A percentile compares a stretch with the other conserved stretches of the same genome.
Evolutionary conservation across 441 rosid genomes (phyloP).

Genomic region (Euphorbia celastroides): DNA sequence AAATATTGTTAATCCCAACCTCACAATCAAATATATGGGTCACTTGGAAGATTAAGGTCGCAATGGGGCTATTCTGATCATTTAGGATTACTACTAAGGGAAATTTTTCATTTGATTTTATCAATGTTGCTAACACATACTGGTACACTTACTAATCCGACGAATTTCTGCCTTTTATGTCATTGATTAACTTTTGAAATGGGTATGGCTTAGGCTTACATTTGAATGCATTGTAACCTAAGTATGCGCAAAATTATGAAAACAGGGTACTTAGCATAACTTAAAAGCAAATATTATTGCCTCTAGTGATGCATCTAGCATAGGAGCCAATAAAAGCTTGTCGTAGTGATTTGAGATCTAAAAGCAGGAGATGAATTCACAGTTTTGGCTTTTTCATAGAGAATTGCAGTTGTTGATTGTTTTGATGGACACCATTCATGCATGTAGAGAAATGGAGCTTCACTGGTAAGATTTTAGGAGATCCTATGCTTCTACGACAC

Average conservation of each 20-base stretch:
- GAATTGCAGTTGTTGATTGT: too few relatives aligned
- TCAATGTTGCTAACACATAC: too few relatives aligned
- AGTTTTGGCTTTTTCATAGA: too few relatives aligned
- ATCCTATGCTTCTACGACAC: too few relatives aligned
- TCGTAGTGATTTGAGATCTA: not conserved
- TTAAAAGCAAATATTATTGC: not conserved
- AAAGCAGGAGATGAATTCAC: not conserved
- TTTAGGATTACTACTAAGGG: not conserved
- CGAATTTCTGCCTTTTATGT: not conserved
- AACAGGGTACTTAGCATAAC: too few relatives aligned
- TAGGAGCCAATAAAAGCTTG: not conserved
- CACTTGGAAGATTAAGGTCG: not conserved
- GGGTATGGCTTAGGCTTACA: not conserved
- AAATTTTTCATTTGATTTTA: not conserved
- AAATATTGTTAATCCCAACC: not conserved
- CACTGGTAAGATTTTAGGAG: too few relatives aligned
- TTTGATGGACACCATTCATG: too few relatives aligned
- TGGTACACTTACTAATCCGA: not conserved
- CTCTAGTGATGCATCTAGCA: too few relatives aligned
- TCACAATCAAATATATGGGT: too few relatives aligned
- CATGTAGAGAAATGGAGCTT: too few relatives aligned
- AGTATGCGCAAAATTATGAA: too few relatives aligned
- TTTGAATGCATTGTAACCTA: not conserved
- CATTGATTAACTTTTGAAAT: not conserved
- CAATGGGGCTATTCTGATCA: not conserved